Evolutionary conservation across 163 green algal species (phyloP), one percentile per base, ranked within the genome.

Genomic region (Volvox carteri): DNA sequence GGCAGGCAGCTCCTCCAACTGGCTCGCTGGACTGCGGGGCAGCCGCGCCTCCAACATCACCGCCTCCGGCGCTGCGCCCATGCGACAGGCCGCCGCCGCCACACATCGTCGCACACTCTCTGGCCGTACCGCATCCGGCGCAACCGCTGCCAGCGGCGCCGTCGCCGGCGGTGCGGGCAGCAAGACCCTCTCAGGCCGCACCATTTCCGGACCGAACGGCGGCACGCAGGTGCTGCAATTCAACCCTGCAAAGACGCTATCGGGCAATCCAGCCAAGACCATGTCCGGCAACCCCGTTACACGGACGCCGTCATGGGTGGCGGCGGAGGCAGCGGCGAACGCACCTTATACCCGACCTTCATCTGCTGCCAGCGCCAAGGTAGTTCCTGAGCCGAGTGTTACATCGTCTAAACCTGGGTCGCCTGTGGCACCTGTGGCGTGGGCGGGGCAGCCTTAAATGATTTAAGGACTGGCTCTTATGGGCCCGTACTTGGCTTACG

Each of bases 21-120:
- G 83, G 83, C 83, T 88, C 21, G 83, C 83, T 1, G 83, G 83
- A 14, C 68, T 88, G 35, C 83, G 83, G 2, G 83, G 83, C 50
- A 58, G 33, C 37, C 83, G 83, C 25, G 60, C 60, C 12, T 41
- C 42, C 79, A 48, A 86, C 42, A 77, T 78, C 79, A 86, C 78
- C 58, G 78, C 78, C 37, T 73, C 83, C 18, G 68, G 83, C 48
- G 83, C 83, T 5, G 37, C 0, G 3, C 50, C 83, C 35, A 88
- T 81, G 83, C 48, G 50, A 0, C 11, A 50, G 4, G 81, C 81
- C 12, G 83, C 83, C 21, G 81, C 81, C 12, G 83, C 83, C 21
- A 58, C 70, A 14, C 56, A 76, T 11, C 2, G 21, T 30, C 62
- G 62, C 28, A 80, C 65, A 11, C 65, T 87, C 9, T 87, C 81